A percentile compares a stretch with the other conserved stretches of the same genome.
These are phyloP conservation scores for Candida krabiensis DNA, from an alignment of 805 yeast species.

Conservation along the genomic window DNA sequence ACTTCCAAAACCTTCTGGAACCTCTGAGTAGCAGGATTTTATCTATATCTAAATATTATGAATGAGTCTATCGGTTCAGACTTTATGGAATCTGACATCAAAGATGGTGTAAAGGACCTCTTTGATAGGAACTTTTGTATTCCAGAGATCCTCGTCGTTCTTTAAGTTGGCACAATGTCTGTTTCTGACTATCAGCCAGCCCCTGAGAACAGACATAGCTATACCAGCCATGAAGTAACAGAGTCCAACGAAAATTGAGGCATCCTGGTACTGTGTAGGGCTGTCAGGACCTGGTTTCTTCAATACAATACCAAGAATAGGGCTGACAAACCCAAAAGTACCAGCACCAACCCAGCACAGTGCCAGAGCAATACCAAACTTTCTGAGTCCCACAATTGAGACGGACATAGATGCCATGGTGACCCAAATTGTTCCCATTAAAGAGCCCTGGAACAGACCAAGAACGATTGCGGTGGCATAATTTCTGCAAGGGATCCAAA, in stretches of 20 bases:
- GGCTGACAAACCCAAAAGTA: constrained; percentile 51
- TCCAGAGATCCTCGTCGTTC: constrained; percentile 25
- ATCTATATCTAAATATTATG: too few species aligned
- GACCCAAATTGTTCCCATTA: constrained; percentile 65
- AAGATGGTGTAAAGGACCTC: constrained; percentile 7
- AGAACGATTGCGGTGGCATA: constrained; percentile 55
- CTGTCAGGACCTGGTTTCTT: constrained; percentile 36
- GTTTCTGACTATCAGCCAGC: constrained; percentile 56
- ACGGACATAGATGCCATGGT: constrained; percentile 52
- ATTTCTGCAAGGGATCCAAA: constrained; percentile 61
- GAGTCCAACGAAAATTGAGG: constrained; percentile 61
- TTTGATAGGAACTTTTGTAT: constrained; percentile 12
- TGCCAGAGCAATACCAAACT: constrained; percentile 51
- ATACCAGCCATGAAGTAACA: constrained; percentile 48
- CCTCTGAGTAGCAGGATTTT: too few species aligned
- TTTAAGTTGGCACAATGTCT: constrained; percentile 10
- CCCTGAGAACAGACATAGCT: constrained; percentile 46
- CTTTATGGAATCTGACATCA: constrained; percentile 12
- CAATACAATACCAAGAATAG: constrained; percentile 57
- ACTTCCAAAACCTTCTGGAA: too few species aligned
- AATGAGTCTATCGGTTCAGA: too few species aligned
- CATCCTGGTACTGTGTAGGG: constrained; percentile 50
- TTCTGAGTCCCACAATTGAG: constrained; percentile 52
- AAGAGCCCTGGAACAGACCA: constrained; percentile 50
- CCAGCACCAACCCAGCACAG: constrained; percentile 51